Conservation (phyloP, 768 basidiomycete genomes). For the Termitomyces sp. region DNA sequence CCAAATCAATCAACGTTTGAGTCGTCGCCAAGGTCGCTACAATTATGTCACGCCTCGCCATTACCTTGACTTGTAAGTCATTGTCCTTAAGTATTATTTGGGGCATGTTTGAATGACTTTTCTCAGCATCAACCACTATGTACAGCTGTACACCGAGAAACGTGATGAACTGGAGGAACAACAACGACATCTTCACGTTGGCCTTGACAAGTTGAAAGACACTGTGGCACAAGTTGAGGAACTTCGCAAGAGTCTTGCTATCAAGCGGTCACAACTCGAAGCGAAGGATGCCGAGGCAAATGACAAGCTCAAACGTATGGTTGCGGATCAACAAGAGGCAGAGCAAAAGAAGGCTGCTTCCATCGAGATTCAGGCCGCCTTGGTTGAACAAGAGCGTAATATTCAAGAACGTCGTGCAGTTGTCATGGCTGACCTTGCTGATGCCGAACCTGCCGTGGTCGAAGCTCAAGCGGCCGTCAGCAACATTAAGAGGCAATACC, state of each 20-base stretch:
- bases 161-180: constrained; percentile 98
- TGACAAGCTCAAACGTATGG: constrained; percentile 97
- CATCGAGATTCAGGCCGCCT: constrained; percentile 90
- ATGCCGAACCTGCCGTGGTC: constrained; percentile 95
- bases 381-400: constrained; percentile 86
- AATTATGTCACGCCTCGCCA: constrained; percentile 97
- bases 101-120: constrained; percentile 9
- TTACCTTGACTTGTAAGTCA: constrained; percentile 94
- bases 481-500: constrained; percentile 92
- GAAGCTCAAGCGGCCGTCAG: constrained; percentile 97
- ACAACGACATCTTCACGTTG: constrained; percentile 96
- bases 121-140: constrained; percentile 92
- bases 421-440: constrained; percentile 93
- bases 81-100: constrained; percentile 7
- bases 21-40: constrained; percentile 90
- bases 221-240: constrained; percentile 98
- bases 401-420: constrained; percentile 87
- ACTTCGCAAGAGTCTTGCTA: constrained; percentile 89
- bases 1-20: constrained; percentile 84
- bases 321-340: constrained; percentile 96
- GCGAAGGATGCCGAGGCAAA: constrained; percentile 96
- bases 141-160: constrained; percentile 92
- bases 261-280: constrained; percentile 89
- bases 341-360: constrained; percentile 98
- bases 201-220: constrained; percentile 92